Evolutionary conservation across 169 alveolate species (phyloP).

Genomic region (Perkinsus marinus): DNA sequence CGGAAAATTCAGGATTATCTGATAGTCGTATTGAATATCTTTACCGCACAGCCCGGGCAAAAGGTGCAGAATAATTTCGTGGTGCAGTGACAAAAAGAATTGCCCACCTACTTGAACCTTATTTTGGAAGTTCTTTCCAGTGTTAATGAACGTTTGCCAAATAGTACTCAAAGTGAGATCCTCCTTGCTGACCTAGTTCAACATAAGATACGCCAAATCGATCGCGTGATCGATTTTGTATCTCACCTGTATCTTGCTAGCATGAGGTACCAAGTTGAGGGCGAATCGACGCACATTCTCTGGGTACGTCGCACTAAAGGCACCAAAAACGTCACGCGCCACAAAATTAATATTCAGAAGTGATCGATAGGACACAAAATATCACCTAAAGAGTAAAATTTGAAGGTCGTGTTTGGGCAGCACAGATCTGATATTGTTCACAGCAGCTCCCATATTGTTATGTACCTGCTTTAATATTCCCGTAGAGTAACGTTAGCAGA

Average conservation of each 20-base stretch:
- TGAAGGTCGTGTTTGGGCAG: constrained; percentile 52
- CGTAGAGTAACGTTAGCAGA: no score
- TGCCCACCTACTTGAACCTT: no score
- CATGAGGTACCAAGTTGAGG: constrained; percentile 61
- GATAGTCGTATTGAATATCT: no score
- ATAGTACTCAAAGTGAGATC: constrained; percentile 88
- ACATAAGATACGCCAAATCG: constrained; percentile 1
- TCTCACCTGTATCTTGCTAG: constrained; percentile 38
- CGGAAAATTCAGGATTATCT: no score
- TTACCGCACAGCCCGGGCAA: no score
- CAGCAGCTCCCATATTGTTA: constrained; percentile 2
- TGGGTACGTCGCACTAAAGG: constrained; percentile 75
- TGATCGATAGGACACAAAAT: no score
- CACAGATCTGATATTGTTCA: constrained; percentile 43
- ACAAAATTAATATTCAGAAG: no score
- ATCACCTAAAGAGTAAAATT: constrained; percentile 48
- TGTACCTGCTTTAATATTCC: no score
- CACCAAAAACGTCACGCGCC: neutral
- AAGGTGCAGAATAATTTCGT: no score
- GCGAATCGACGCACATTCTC: constrained; percentile 70
- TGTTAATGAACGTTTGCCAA: constrained; percentile 69
- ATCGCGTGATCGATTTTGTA: constrained; percentile 11
- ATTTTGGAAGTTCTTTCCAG: no score
- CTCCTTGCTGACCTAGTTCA: constrained; percentile 72
- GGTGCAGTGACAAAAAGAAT: no score